Base-by-base conservation (phyloP, 495 filamentous ascomycete species). In the Tuber brumale region DNA sequence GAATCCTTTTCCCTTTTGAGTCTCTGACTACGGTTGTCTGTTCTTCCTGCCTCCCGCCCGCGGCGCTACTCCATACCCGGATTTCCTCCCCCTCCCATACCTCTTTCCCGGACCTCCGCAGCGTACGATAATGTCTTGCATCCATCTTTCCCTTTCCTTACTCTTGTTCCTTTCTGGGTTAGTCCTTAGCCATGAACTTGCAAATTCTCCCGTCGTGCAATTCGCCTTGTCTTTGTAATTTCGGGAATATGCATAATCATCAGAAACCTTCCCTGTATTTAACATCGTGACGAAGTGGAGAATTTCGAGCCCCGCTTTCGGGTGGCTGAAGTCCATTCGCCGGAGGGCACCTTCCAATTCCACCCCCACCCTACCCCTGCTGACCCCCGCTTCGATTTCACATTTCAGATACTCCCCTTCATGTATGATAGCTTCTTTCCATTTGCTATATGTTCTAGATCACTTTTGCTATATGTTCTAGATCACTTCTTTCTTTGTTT, bases 351-450 rank as follows among this genome's bases (percentile, higher is more conserved):
- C 4, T 27, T 57, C 0, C 5, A 6, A 23, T 48, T 48, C 21
- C 23, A 0, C 12, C 12, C 21, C 23, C 7, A 6, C 19, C 19
- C 5, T 23, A 0, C 0, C 0, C 7, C 2, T 2, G 2, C 21
- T 48, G 21, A 8, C 8, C 46, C 46, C 21, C 6, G 5, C 6
- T 48, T 21, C 18, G 18, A 9, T 21, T 48, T 48, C 45, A 21
- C 45, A 48, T 48, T 9, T 0, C 23, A 23, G 5, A 23, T 48
- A 19, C 46, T 48, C 21, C 21, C 5, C 23, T 5, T 7, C 46
- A 48, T 23, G 6, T 1, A 48, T 8, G 46, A 48, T 48, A 23
- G 7, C 46, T 6, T 19, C 46, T 21, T 23, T 48, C 9, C 46
- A 48, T 1, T 23, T 23, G 19, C n/a, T n/a, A n/a, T n/a, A n/a